phyloP scores from a whole-genome alignment of 2,329 filamentous ascomycete genomes.

The Alternaria sp. region DNA sequence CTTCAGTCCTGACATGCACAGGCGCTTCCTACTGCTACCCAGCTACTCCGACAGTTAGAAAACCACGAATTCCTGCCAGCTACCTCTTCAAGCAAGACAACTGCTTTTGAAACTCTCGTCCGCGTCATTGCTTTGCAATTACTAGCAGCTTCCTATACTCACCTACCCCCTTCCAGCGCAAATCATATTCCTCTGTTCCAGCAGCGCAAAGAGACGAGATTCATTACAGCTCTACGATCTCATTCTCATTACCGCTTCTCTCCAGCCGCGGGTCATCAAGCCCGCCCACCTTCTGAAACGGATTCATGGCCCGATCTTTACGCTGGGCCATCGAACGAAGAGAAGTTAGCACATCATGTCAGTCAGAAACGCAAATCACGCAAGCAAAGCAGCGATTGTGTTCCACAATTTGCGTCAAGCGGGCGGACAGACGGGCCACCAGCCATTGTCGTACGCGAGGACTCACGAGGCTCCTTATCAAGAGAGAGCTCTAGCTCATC shows the following conservation, averaged over 20 bases:
- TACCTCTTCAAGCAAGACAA: not conserved
- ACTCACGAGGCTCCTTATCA: conserved; percentile 6
- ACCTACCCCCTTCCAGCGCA: conserved; percentile 20
- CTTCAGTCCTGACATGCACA: conserved; percentile 10
- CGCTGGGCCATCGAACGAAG: conserved; percentile 26
- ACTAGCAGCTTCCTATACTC: conserved; percentile 37
- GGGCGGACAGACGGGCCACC: conserved; percentile 12
- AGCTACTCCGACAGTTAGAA: conserved; percentile 14
- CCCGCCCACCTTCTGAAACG: conserved; percentile 32
- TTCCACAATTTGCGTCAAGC: not conserved
- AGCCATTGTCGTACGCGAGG: not conserved
- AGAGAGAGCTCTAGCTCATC: conserved; percentile 15
- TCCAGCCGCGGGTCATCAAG: conserved; percentile 39
- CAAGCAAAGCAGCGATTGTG: not conserved
- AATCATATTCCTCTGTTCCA: conserved; percentile 21
- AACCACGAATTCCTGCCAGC: not conserved
- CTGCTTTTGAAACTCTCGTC: conserved; percentile 24
- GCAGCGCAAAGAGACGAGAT: conserved; percentile 11
- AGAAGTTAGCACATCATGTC: conserved; percentile 23
- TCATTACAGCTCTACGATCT: conserved; percentile 28
- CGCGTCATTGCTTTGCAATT: conserved; percentile 35
- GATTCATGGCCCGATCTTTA: conserved; percentile 33
- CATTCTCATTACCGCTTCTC: conserved; percentile 30
- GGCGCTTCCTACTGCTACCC: conserved; percentile 11
- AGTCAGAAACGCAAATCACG: conserved; percentile 9